phyloP scores from a whole-genome alignment of 225 moss, liverwort and hornwort genomes.

The Thuidium tamariscinum region DNA sequence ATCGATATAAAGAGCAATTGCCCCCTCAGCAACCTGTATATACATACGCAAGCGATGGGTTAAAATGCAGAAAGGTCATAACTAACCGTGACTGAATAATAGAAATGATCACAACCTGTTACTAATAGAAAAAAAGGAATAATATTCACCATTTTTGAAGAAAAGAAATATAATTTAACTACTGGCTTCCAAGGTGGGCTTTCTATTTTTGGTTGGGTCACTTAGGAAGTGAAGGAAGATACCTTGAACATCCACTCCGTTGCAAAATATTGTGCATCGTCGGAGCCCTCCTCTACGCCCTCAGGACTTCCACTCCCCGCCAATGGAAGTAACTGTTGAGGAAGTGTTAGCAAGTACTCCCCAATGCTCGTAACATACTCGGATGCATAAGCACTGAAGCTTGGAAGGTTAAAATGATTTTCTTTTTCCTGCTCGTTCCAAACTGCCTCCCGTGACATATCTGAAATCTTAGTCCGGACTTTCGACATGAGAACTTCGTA shows the following conservation, averaged over 20 bases:
- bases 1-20: constrained; percentile 79
- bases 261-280: constrained; percentile 87
- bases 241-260: constrained; percentile 99
- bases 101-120: background rate
- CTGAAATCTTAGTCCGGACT: constrained; percentile 80
- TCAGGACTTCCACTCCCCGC: constrained; percentile 48
- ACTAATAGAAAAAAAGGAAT: background rate
- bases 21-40: constrained; percentile 90
- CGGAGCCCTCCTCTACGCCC: constrained; percentile 65
- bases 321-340: constrained; percentile 83
- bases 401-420: constrained; percentile 75
- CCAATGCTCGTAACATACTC: constrained; percentile 95
- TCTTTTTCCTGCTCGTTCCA: constrained; percentile 91
- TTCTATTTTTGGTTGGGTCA: background rate
- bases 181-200: background rate
- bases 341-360: constrained; percentile 90
- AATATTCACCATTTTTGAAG: background rate
- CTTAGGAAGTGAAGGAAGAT: background rate
- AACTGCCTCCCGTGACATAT: constrained; percentile 66
- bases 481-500: constrained; percentile 99
- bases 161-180: background rate
- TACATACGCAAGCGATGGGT: background rate
- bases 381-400: constrained; percentile 88
- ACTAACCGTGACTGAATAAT: background rate
- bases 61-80: background rate